These are phyloP conservation scores for Ceratobasidium sp. DNA, from an alignment of 1,284 basidiomycete species.

Conservation along the genomic window DNA sequence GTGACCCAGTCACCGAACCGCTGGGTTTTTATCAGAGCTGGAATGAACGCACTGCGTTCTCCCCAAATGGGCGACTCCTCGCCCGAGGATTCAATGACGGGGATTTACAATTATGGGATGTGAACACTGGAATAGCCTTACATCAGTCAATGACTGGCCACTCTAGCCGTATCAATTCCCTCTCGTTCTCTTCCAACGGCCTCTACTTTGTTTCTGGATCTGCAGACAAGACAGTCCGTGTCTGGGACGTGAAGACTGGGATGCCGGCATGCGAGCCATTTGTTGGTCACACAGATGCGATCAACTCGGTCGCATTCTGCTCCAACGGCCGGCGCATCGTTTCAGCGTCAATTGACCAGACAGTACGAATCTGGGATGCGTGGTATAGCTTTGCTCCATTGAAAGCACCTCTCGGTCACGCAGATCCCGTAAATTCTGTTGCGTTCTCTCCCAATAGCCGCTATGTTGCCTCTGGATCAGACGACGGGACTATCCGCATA, in stretches of 20 bases:
- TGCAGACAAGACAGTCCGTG: not conserved
- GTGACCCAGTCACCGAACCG: not conserved
- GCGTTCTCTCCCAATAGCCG: conserved; percentile 44
- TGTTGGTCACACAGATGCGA: conserved; percentile 24
- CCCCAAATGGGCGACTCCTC: conserved; percentile 28
- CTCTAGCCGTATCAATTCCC: not conserved
- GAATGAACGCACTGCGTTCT: conserved; percentile 14
- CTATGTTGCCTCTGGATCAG: conserved; percentile 37
- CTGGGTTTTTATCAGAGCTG: not conserved
- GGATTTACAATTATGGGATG: conserved; percentile 32
- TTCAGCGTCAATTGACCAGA: too few relatives aligned
- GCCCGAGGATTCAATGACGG: conserved; percentile 30
- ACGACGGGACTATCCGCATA: conserved; percentile 37
- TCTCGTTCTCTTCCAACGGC: conserved; percentile 28
- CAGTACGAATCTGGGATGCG: conserved; percentile 1
- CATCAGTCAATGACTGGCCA: conserved; percentile 16
- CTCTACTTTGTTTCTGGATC: conserved; percentile 22
- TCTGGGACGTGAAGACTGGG: not conserved
- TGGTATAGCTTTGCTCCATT: not conserved
- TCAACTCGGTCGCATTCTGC: too few relatives aligned
- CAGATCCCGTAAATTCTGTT: not conserved
- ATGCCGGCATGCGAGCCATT: too few relatives aligned
- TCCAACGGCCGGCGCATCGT: too few relatives aligned
- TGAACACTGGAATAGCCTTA: not conserved
- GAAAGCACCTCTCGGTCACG: not conserved